Evolutionary conservation across 768 basidiomycete genomes (phyloP).

Genomic region (Agaricus sinodeliciosus): DNA sequence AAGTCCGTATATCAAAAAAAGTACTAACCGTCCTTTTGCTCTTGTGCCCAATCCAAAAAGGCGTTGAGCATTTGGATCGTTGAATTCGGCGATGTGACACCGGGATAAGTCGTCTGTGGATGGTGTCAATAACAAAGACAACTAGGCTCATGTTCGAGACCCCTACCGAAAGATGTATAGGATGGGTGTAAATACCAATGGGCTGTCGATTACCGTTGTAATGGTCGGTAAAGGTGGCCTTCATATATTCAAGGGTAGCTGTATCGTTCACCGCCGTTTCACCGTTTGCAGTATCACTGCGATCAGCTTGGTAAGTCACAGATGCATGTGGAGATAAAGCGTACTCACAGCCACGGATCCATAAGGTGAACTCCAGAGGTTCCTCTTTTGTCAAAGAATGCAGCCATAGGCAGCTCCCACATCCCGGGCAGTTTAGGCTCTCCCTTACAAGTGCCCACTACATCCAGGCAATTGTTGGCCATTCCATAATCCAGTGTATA

Average conservation of each 20-base stretch:
- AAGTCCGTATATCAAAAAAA: neutral
- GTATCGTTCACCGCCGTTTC: slow-evolving; percentile 42
- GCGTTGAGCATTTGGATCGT: slow-evolving; percentile 72
- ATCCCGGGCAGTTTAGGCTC: slow-evolving; percentile 67
- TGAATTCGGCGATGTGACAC: slow-evolving; percentile 39
- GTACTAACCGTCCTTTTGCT: slow-evolving; percentile 50
- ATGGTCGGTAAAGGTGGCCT: slow-evolving; percentile 67
- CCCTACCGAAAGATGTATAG: slow-evolving; percentile 63
- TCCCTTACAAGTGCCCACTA: slow-evolving; percentile 55
- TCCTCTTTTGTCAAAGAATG: slow-evolving; percentile 58
- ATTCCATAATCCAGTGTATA: slow-evolving; percentile 77
- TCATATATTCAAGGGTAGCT: slow-evolving; percentile 66
- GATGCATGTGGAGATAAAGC: neutral
- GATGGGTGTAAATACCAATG: slow-evolving; percentile 77
- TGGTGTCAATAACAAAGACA: neutral
- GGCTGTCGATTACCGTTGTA: slow-evolving; percentile 74
- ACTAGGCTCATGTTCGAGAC: neutral
- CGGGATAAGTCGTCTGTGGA: slow-evolving; percentile 49
- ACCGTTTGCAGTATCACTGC: slow-evolving; percentile 52
- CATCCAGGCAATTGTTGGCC: slow-evolving; percentile 66
- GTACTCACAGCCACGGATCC: slow-evolving; percentile 75
- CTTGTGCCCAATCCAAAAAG: slow-evolving; percentile 79
- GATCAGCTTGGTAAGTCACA: neutral
- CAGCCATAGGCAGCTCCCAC: slow-evolving; percentile 86
- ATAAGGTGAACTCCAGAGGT: slow-evolving; percentile 58